Evolutionary conservation across 2,329 filamentous ascomycete species (phyloP).

Genomic region (Trichophyton verrucosum): DNA sequence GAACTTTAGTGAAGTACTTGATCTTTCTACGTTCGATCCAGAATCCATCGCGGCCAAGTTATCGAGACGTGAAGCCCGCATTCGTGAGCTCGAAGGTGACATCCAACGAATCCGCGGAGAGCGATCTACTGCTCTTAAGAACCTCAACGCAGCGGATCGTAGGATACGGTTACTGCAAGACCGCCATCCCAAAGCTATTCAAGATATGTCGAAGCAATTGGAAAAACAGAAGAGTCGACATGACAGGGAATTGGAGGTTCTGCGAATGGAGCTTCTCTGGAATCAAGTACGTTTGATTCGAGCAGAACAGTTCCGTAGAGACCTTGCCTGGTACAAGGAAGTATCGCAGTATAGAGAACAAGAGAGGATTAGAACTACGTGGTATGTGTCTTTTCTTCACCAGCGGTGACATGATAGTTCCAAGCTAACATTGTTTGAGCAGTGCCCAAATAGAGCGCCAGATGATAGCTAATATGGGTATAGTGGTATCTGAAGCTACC

Average conservation of each 20-base stretch:
- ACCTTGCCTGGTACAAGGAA: slow-evolving; percentile 75
- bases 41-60: slow-evolving; percentile 63
- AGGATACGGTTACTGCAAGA: slow-evolving; percentile 40
- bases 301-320: slow-evolving; percentile 66
- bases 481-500: slow-evolving; percentile 34
- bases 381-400: slow-evolving; percentile 49
- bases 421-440: slow-evolving; percentile 11
- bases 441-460: slow-evolving; percentile 88
- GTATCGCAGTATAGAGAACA: slow-evolving; percentile 70
- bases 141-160: slow-evolving; percentile 28
- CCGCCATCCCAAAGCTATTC: slow-evolving; percentile 51
- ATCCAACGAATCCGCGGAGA: slow-evolving; percentile 49
- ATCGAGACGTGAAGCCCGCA: slow-evolving; percentile 53
- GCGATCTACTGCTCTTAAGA: slow-evolving; percentile 30
- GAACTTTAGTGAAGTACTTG: slow-evolving; percentile 35
- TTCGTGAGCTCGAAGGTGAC: slow-evolving; percentile 46
- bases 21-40: slow-evolving; percentile 37
- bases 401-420: not conserved
- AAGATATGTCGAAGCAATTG: slow-evolving; percentile 31
- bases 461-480: slow-evolving; percentile 72
- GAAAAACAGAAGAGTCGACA: slow-evolving; percentile 36
- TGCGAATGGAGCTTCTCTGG: slow-evolving; percentile 84
- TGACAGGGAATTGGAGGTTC: slow-evolving; percentile 60
- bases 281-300: slow-evolving; percentile 69
- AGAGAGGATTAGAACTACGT: slow-evolving; percentile 45